Evolutionary conservation across 768 basidiomycete genomes (phyloP), one percentile per base, ranked within the genome.

Genomic region (Termitomyces sp.): DNA sequence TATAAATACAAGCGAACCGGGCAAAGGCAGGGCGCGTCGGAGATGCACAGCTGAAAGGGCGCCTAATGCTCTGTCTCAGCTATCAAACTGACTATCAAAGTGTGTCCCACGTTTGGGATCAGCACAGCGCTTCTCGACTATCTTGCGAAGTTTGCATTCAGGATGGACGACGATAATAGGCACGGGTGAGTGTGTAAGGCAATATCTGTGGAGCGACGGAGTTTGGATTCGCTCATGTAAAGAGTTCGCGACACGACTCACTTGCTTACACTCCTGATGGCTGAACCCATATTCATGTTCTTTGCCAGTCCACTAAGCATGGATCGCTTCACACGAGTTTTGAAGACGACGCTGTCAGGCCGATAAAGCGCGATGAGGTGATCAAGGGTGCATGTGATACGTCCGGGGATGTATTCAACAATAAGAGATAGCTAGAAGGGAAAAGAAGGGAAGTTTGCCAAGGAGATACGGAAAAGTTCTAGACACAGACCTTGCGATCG

Each of bases 121-220:
- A 51, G 89, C 91, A 49, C 89, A 81, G 32, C 95, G 83, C 72
- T 97, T 96, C 68, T 90, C 93, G 49, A 90, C 77, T 0, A 86
- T 85, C 72, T 96, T 96, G 64, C 85, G 84, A 34, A 95, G 87
- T 69, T 95, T 94, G 43, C 91, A 82, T 67, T 94, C 92, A 2
- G 94, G 93, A 3, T 94, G 83, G 46, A 98, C 95, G 56, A 98
- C 96, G 63, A 98, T 94, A 66, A 97, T 92, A 2, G 96, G 96
- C 0, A 99, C 94, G 1, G 96, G 94, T 0, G 94, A 95, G 69
- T 92, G 94, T 17, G 91, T 89, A 47, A 97, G 84, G 63, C 91
- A 93, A 70, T 92, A 91, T 65, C 87, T 90, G 62, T 54, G 43
- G 42, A 11, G 58, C 49, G 5, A 32, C 43, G 10, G 3, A 10